Conservation (phyloP, 163 green algal genomes). For the Prototheca wickerhamii region DNA sequence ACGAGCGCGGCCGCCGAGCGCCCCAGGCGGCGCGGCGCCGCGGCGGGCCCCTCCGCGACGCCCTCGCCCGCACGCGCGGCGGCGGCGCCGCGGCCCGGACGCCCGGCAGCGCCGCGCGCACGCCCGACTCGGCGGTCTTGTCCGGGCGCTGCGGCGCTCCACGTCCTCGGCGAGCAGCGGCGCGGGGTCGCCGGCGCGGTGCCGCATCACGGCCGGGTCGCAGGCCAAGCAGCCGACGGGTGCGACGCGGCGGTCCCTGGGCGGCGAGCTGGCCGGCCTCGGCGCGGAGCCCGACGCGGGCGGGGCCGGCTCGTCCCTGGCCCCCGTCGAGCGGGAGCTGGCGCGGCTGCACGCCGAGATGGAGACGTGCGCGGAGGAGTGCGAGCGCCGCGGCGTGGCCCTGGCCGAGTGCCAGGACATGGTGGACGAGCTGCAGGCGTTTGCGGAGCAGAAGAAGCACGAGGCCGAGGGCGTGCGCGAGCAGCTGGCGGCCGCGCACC, state of each 20-base stretch:
- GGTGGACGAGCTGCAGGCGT: constrained; percentile 25
- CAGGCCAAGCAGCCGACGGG: neutral
- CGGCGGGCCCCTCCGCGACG: neutral
- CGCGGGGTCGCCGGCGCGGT: neutral
- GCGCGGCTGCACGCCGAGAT: neutral
- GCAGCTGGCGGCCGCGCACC: neutral
- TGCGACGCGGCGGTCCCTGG: neutral
- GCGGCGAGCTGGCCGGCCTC: neutral
- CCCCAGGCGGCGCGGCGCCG: neutral
- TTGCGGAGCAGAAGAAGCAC: constrained; percentile 14
- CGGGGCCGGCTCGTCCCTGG: neutral
- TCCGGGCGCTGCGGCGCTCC: too few species aligned
- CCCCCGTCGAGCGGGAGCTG: neutral
- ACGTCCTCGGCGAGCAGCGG: neutral
- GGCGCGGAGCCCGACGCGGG: neutral
- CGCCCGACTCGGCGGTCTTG: neutral
- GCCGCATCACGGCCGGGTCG: neutral
- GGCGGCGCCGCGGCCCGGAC: too few species aligned
- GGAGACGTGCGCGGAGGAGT: neutral
- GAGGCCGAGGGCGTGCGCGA: neutral
- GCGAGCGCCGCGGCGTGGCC: neutral
- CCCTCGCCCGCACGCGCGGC: too few species aligned
- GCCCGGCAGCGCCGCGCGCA: neutral
- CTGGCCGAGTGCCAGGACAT: constrained; percentile 24
- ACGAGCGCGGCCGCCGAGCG: neutral